Evolutionary conservation across 192 early-diverging fungal genomes (phyloP).

Genomic region (Oehlia diaphana): DNA sequence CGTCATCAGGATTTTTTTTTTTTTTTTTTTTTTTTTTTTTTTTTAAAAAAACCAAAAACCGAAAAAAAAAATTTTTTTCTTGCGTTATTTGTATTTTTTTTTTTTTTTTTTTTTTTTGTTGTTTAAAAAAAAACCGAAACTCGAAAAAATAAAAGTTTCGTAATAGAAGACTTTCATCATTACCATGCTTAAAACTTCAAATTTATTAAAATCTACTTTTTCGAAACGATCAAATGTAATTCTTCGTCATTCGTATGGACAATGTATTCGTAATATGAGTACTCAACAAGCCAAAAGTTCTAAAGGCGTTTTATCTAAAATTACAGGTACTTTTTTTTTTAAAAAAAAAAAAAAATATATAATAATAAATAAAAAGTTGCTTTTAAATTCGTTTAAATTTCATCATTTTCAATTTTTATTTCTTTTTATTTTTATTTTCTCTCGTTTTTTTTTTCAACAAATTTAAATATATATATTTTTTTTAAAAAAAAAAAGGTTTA

Average conservation of each 20-base stretch:
- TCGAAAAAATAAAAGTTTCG: background rate
- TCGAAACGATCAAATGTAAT: background rate
- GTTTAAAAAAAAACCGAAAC: background rate
- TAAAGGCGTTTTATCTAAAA: background rate
- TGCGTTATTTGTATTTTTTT: too few species aligned
- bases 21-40: background rate
- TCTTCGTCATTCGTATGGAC: background rate
- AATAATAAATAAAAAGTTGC: too few species aligned
- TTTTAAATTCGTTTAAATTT: background rate
- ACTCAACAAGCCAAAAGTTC: background rate
- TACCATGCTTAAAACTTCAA: background rate
- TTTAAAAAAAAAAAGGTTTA: background rate
- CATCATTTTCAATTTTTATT: background rate
- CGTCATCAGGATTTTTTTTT: background rate
- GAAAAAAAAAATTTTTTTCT: too few species aligned
- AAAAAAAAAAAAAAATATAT: too few species aligned
- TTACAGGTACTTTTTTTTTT: background rate
- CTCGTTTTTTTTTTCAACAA: too few species aligned
- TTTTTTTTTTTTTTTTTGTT: background rate
- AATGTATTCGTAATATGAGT: background rate
- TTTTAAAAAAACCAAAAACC: background rate
- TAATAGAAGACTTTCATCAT: background rate
- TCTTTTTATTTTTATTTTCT: background rate
- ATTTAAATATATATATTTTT: too few species aligned
- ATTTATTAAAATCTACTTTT: background rate